Evolutionary conservation across 106 monocot species (phyloP).

Genomic region (Dendrobium chrysotoxum): DNA sequence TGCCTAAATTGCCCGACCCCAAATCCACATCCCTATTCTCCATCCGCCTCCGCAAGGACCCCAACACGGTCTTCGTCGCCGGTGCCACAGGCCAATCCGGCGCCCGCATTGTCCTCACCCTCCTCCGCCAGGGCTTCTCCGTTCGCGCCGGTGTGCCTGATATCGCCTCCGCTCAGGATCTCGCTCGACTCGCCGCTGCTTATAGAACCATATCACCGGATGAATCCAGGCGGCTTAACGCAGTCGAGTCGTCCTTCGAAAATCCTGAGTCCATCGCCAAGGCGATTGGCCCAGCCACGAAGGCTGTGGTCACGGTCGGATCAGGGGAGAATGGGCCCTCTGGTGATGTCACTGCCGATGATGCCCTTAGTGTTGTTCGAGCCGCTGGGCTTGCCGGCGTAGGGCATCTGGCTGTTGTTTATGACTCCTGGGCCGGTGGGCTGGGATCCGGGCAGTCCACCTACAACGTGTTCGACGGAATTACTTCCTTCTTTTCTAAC

Average conservation of each 20-base stretch:
- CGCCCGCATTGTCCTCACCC: conserved; percentile 49
- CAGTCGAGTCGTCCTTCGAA: conserved; percentile 53
- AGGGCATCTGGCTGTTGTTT: conserved; percentile 61
- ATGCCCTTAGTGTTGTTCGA: conserved; percentile 62
- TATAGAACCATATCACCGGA: conserved; percentile 79
- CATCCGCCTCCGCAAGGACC: conserved; percentile 55
- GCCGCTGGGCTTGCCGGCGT: conserved; percentile 77
- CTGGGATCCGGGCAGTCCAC: conserved; percentile 17
- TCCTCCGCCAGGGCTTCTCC: conserved; percentile 64
- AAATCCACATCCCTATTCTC: conserved; percentile 55
- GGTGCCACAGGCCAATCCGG: conserved; percentile 85
- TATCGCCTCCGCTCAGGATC: conserved; percentile 74
- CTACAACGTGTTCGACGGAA: conserved; percentile 79
- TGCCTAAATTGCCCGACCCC: conserved; percentile 30
- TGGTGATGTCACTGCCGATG: conserved; percentile 49
- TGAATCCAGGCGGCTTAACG: conserved; percentile 67
- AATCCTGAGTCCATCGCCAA: conserved; percentile 62
- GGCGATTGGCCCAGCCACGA: conserved; percentile 70
- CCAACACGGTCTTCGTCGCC: conserved; percentile 78
- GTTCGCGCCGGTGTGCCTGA: conserved; percentile 94
- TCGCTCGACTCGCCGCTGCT: conserved; percentile 67
- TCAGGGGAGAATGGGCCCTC: conserved; percentile 54
- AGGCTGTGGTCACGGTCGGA: conserved; percentile 71
- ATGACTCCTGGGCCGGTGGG: conserved; percentile 17
- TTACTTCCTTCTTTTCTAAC: conserved; percentile 75